Evolutionary conservation across 1,284 basidiomycete genomes (phyloP).

Genomic region (Termitomyces sp.): DNA sequence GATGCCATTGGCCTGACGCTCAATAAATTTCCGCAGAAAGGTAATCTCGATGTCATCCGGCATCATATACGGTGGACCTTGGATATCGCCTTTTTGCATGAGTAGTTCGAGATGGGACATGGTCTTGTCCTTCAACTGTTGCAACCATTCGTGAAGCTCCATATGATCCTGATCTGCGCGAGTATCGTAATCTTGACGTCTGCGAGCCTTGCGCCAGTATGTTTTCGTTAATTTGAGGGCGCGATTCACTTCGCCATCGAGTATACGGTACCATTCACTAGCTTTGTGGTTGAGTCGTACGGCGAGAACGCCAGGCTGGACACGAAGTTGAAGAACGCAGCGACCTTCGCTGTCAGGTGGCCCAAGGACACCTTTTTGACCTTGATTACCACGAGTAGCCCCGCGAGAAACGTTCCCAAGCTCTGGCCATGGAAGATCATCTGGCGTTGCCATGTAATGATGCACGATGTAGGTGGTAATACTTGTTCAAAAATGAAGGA

Average conservation of each 20-base stretch:
- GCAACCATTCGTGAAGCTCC: slow-evolving; percentile 79
- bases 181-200: slow-evolving; percentile 76
- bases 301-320: slow-evolving; percentile 73
- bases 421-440: slow-evolving; percentile 80
- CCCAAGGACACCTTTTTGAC: slow-evolving; percentile 70
- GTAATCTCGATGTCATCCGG: slow-evolving; percentile 68
- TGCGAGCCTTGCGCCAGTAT: slow-evolving; percentile 71
- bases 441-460: slow-evolving; percentile 48
- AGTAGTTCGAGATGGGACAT: slow-evolving; percentile 79
- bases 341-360: slow-evolving; percentile 66
- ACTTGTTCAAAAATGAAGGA: slow-evolving; percentile 20
- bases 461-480: slow-evolving; percentile 19
- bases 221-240: slow-evolving; percentile 78
- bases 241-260: slow-evolving; percentile 69
- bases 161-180: slow-evolving; percentile 80
- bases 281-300: slow-evolving; percentile 67
- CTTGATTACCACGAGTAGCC: slow-evolving; percentile 78
- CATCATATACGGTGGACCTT: slow-evolving; percentile 75
- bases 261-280: slow-evolving; percentile 72
- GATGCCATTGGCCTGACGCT: slow-evolving; percentile 63
- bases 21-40: slow-evolving; percentile 75
- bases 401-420: slow-evolving; percentile 77
- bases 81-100: slow-evolving; percentile 80
- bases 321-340: slow-evolving; percentile 65
- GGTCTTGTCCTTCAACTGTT: slow-evolving; percentile 78